Percentiles rank a stretch among this genome's conserved stretches.
phyloP scores from a whole-genome alignment of 345 rosid genomes.

The Syzygium grande region DNA sequence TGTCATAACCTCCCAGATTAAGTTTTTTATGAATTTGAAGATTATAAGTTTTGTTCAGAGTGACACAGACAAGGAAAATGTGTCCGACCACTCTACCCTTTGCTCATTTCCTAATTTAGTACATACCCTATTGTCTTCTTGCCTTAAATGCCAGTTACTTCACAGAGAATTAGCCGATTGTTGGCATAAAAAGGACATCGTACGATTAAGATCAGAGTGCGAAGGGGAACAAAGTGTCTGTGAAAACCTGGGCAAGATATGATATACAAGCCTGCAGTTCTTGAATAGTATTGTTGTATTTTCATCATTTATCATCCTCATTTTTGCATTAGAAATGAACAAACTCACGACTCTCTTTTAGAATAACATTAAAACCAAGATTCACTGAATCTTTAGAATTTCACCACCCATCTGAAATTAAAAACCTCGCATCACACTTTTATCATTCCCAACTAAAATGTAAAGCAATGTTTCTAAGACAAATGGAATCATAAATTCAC shows the following conservation, averaged over 20 bases:
- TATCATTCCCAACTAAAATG: neutral
- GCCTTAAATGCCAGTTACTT: neutral
- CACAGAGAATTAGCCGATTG: neutral
- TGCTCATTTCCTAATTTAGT: neutral
- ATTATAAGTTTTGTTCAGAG: neutral
- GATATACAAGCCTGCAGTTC: neutral
- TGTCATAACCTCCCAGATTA: neutral
- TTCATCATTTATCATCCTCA: neutral
- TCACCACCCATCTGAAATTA: neutral
- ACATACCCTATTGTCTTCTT: neutral
- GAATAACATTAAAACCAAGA: neutral
- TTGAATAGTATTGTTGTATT: neutral
- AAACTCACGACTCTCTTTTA: neutral
- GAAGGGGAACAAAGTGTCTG: neutral
- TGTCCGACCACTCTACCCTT: neutral
- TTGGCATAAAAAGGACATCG: neutral
- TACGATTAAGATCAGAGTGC: neutral
- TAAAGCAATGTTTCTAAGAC: neutral
- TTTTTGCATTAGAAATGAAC: neutral
- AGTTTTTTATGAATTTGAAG: neutral
- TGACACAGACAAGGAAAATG: neutral
- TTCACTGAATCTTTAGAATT: neutral
- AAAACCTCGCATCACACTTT: neutral
- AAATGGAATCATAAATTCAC: slow-evolving; percentile 17
- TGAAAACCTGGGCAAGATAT: neutral